phyloP scores from a whole-genome alignment of 1,284 basidiomycete species.

The Heliocybe sulcata region DNA sequence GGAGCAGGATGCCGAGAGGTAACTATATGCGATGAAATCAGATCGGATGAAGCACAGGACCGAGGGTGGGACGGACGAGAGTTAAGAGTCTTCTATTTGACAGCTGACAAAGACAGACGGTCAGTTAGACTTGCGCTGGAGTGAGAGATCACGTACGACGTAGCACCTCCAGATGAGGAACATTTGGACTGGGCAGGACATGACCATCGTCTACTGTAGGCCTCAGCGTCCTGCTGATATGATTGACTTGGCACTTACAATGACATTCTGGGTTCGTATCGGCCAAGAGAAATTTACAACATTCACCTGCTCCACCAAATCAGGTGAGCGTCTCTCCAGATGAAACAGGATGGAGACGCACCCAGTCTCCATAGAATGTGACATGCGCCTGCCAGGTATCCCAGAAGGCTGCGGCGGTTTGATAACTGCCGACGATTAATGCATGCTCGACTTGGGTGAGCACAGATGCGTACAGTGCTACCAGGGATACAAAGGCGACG shows the following conservation, averaged over 20 bases:
- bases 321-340: background rate
- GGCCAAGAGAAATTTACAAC: conserved; percentile 18
- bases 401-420: conserved; percentile 17
- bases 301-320: conserved; percentile 8
- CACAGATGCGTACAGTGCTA: conserved; percentile 17
- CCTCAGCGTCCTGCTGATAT: background rate
- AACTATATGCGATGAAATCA: background rate
- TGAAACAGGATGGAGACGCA: conserved; percentile 1
- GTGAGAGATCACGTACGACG: conserved; percentile 14
- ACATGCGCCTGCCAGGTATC: conserved; percentile 18
- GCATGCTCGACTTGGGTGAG: background rate
- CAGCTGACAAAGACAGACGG: conserved; percentile 11
- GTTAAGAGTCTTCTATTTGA: conserved; percentile 13
- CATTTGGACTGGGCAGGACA: conserved; percentile 22
- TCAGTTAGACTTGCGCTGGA: background rate
- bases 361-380: conserved; percentile 17
- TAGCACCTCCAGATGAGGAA: conserved; percentile 25
- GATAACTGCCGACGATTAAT: conserved; percentile 12
- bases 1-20: background rate
- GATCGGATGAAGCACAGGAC: background rate
- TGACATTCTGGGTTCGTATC: conserved; percentile 17
- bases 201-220: conserved; percentile 4
- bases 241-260: conserved; percentile 12
- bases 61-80: conserved; percentile 10
- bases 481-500: conserved; percentile 13